Conservation (phyloP, 225 moss, liverwort and hornwort species). For the Asterella californica region DNA sequence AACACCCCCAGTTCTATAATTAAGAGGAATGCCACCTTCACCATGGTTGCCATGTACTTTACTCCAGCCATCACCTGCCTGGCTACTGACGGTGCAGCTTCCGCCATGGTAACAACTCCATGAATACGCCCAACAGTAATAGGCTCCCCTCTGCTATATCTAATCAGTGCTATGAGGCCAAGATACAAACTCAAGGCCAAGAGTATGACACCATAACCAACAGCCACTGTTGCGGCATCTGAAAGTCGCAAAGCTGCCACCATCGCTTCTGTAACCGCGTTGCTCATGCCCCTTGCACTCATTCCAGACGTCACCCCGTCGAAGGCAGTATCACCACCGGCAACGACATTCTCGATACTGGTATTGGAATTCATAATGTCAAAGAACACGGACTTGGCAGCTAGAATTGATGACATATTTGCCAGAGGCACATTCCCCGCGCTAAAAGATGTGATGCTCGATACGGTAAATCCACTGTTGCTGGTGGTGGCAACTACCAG, state of each 20-base stretch:
- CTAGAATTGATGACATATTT: slow-evolving; percentile 33
- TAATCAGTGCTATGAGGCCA: slow-evolving; percentile 77
- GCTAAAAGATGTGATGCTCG: slow-evolving; percentile 18
- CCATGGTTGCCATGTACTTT: slow-evolving; percentile 81
- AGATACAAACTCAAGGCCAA: slow-evolving; percentile 82
- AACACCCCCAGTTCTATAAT: slow-evolving; percentile 95
- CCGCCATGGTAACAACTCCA: slow-evolving; percentile 88
- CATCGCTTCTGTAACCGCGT: slow-evolving; percentile 65
- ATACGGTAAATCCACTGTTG: slow-evolving; percentile 25
- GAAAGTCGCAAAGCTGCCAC: slow-evolving; percentile 76
- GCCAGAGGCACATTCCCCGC: slow-evolving; percentile 14
- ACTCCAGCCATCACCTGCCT: slow-evolving; percentile 93
- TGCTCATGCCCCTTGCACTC: slow-evolving; percentile 35
- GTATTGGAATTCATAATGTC: slow-evolving; percentile 37
- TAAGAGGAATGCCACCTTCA: slow-evolving; percentile 82
- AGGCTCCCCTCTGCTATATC: slow-evolving; percentile 88
- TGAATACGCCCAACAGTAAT: slow-evolving; percentile 81
- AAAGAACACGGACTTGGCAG: slow-evolving; percentile 38
- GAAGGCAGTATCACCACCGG: slow-evolving; percentile 32
- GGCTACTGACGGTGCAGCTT: slow-evolving; percentile 92
- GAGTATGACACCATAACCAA: slow-evolving; percentile 82
- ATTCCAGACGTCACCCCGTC: slow-evolving; percentile 37
- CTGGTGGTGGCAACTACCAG: slow-evolving; percentile 62
- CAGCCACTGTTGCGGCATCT: slow-evolving; percentile 86
- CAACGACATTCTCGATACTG: slow-evolving; percentile 36